These are phyloP conservation scores for Solanum bukasovii DNA, from an alignment of 257 asterid species.

Conservation along the genomic window DNA sequence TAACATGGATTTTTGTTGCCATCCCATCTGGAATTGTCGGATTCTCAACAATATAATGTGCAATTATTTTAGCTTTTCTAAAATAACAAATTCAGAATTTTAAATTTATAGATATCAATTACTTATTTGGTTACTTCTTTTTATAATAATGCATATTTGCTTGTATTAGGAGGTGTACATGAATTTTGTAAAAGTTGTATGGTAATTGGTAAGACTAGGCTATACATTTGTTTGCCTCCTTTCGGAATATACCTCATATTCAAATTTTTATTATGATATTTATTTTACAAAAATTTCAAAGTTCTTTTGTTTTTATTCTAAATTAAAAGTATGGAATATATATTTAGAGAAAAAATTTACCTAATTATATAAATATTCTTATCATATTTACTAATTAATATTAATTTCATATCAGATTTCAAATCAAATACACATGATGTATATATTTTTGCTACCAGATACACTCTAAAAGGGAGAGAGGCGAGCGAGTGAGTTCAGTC, in stretches of 20 bases:
- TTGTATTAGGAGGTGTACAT: neutral
- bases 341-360: neutral
- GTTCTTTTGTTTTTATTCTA: no score
- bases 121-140: no score
- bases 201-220: neutral
- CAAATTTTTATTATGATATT: no score
- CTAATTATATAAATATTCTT: neutral
- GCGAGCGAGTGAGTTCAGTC: neutral
- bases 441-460: neutral
- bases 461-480: neutral
- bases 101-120: neutral
- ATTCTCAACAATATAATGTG: neutral
- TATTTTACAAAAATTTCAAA: neutral
- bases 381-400: no score
- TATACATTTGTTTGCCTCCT: neutral
- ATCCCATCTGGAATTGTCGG: slow-evolving; percentile 2
- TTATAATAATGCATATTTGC: no score
- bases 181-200: neutral
- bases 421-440: no score
- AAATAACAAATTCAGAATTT: neutral
- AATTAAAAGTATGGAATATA: neutral
- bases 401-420: neutral
- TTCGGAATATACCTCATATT: neutral
- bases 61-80: neutral
- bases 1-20: neutral